These are phyloP conservation scores for Dendrobium officinale DNA, from an alignment of 106 monocot species.

Conservation along the genomic window DNA sequence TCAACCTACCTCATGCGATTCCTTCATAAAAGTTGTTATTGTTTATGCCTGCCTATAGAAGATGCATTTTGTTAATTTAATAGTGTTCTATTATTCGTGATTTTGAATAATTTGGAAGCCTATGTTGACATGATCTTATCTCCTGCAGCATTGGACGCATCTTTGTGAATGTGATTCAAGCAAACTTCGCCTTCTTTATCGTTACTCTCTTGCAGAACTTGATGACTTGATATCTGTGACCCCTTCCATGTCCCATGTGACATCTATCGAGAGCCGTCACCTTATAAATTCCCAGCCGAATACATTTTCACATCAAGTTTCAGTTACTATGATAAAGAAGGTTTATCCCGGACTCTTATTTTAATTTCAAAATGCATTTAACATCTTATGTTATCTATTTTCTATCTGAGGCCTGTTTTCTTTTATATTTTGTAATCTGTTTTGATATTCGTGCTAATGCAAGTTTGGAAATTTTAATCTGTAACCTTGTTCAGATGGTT, in stretches of 20 bases:
- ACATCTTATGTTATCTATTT: background rate
- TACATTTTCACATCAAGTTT: background rate
- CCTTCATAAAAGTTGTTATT: background rate
- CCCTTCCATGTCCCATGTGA: constrained; percentile 8
- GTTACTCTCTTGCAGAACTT: constrained; percentile 73
- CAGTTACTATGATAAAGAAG: background rate
- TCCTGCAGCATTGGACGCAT: constrained; percentile 64
- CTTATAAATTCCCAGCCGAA: background rate
- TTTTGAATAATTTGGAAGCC: background rate
- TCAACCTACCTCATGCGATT: background rate
- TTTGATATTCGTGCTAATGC: background rate
- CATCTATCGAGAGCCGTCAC: constrained; percentile 4
- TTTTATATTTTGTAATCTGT: background rate
- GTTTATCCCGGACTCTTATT: background rate
- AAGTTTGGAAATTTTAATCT: background rate
- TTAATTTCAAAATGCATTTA: background rate
- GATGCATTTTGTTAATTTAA: background rate
- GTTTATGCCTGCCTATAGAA: background rate
- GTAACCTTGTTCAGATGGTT: no score
- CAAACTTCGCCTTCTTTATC: constrained; percentile 57
- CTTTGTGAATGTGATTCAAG: constrained; percentile 70
- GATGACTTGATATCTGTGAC: constrained; percentile 32
- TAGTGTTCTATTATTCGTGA: background rate
- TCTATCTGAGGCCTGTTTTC: background rate
- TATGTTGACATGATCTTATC: background rate